phyloP scores from a whole-genome alignment of 2,329 filamentous ascomycete genomes.

The Phaeosphaeriaceae sp. region DNA sequence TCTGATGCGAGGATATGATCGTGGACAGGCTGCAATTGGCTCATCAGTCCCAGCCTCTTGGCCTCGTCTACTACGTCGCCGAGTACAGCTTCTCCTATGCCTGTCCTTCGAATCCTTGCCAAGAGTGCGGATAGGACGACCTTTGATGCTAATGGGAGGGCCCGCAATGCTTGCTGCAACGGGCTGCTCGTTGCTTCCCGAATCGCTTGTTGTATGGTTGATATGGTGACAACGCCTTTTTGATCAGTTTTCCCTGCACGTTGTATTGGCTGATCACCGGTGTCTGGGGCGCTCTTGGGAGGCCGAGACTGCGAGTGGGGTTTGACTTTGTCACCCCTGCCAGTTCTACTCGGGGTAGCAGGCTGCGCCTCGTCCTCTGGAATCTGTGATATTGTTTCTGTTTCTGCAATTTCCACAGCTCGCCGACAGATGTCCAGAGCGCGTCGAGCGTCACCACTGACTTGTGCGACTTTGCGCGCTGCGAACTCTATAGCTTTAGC shows the following conservation, averaged over 20 bases:
- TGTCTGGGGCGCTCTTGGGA: slow-evolving; percentile 27
- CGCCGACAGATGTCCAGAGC: slow-evolving; percentile 94
- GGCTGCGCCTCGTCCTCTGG: slow-evolving; percentile 52
- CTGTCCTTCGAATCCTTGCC: slow-evolving; percentile 79
- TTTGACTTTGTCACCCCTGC: slow-evolving; percentile 45
- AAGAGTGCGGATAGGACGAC: slow-evolving; percentile 85
- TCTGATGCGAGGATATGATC: slow-evolving; percentile 62
- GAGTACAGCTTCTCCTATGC: slow-evolving; percentile 84
- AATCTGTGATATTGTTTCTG: slow-evolving; percentile 59
- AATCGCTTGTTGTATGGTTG: slow-evolving; percentile 92
- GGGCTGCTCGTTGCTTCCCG: slow-evolving; percentile 93
- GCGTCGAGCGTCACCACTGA: slow-evolving; percentile 90
- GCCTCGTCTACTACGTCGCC: slow-evolving; percentile 91
- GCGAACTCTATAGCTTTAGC: slow-evolving; percentile 95
- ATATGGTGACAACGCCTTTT: slow-evolving; percentile 78
- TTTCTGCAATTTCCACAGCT: slow-evolving; percentile 92
- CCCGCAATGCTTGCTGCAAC: slow-evolving; percentile 84
- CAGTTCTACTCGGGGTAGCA: slow-evolving; percentile 68
- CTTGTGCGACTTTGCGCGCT: slow-evolving; percentile 93
- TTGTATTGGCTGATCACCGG: slow-evolving; percentile 31
- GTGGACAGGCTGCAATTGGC: slow-evolving; percentile 66
- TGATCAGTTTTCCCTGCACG: slow-evolving; percentile 28
- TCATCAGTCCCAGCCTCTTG: slow-evolving; percentile 69
- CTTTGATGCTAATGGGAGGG: slow-evolving; percentile 81
- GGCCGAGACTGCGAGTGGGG: slow-evolving; percentile 21